These are phyloP conservation scores for Nectriaceae sp. DNA, from an alignment of 2,329 filamentous ascomycete genomes.

Conservation along the genomic window DNA sequence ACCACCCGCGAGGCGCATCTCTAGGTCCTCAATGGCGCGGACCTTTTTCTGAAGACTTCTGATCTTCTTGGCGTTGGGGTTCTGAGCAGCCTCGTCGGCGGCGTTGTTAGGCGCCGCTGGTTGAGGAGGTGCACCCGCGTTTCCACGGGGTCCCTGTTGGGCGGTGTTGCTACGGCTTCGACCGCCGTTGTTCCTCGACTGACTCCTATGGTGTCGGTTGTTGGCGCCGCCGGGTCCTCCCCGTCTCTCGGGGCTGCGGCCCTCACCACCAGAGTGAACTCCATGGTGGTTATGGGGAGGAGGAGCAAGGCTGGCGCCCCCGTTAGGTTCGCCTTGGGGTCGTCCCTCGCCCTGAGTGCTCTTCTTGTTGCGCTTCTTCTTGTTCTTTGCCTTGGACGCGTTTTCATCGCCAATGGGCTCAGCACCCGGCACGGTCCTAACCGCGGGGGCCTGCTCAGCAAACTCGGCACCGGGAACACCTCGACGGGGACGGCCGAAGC, in stretches of 20 bases:
- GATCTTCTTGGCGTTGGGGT: slow-evolving; percentile 90
- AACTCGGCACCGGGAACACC: slow-evolving; percentile 86
- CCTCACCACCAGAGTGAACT: slow-evolving; percentile 48
- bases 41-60: slow-evolving; percentile 95
- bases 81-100: slow-evolving; percentile 52
- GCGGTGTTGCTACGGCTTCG: slow-evolving; percentile 57
- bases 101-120: slow-evolving; percentile 43
- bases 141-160: slow-evolving; percentile 39
- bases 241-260: slow-evolving; percentile 68
- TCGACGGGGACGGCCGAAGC: slow-evolving; percentile 76
- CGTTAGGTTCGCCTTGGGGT: slow-evolving; percentile 44
- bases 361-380: slow-evolving; percentile 97
- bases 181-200: slow-evolving; percentile 54
- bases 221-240: slow-evolving; percentile 38
- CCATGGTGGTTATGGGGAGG: slow-evolving; percentile 41
- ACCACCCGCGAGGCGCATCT: slow-evolving; percentile 91
- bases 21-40: slow-evolving; percentile 93
- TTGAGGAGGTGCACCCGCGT: slow-evolving; percentile 23
- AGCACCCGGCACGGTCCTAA: slow-evolving; percentile 65
- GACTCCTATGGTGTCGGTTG: slow-evolving; percentile 45
- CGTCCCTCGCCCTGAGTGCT: slow-evolving; percentile 75
- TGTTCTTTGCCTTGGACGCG: slow-evolving; percentile 90
- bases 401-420: slow-evolving; percentile 67
- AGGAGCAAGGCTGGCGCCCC: slow-evolving; percentile 49
- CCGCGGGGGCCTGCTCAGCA: slow-evolving; percentile 67